phyloP scores from a whole-genome alignment of 345 rosid species.

The Garcia nutans region DNA sequence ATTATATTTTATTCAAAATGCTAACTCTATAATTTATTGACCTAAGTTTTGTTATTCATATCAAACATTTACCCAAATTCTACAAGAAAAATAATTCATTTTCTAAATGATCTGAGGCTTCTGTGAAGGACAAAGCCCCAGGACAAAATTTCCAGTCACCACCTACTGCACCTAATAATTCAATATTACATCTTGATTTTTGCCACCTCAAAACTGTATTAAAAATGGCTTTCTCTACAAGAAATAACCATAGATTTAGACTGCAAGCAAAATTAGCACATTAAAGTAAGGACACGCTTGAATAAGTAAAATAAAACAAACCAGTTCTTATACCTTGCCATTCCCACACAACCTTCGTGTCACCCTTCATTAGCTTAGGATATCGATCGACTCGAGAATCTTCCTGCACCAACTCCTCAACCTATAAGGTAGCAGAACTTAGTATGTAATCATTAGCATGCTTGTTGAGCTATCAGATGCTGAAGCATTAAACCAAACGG shows the following conservation, averaged over 20 bases:
- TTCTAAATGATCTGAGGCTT: not conserved
- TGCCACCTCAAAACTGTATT: not conserved
- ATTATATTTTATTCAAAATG: not conserved
- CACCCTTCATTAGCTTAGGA: slow-evolving; percentile 80
- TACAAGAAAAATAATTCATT: not conserved
- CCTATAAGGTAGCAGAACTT: slow-evolving; percentile 40
- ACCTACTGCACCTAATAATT: not conserved
- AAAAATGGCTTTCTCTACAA: not conserved
- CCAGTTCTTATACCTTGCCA: slow-evolving; percentile 71
- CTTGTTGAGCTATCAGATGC: not conserved
- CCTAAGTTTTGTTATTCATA: not conserved
- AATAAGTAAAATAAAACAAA: not conserved
- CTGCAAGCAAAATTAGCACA: not conserved
- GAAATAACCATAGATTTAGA: not conserved
- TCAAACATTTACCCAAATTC: not conserved
- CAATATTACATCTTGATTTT: not conserved
- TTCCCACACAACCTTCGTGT: slow-evolving; percentile 92
- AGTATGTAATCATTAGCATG: no score
- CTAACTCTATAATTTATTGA: not conserved
- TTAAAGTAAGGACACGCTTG: not conserved
- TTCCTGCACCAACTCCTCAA: slow-evolving; percentile 79
- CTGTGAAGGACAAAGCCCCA: not conserved
- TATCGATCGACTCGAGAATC: slow-evolving; percentile 86
- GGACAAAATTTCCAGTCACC: not conserved
- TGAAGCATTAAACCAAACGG: not conserved